Conservation (phyloP, 2,329 filamentous ascomycete genomes). For the Elsinoe ampelina region DNA sequence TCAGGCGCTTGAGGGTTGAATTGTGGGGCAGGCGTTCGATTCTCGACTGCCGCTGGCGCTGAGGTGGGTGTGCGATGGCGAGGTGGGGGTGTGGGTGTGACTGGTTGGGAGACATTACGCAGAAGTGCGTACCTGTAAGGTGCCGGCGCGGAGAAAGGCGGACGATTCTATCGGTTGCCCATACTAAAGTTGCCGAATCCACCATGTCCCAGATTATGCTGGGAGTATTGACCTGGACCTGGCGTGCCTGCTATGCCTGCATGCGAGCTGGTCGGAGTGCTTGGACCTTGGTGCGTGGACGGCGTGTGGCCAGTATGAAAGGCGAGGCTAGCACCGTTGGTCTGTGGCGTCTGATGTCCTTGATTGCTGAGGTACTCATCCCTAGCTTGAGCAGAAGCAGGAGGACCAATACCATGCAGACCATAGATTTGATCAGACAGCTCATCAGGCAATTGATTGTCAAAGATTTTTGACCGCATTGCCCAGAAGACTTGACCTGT, state of each 20-base stretch:
- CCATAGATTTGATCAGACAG: constrained; percentile 93
- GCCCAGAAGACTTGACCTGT: constrained; percentile 95
- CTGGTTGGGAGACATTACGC: not conserved
- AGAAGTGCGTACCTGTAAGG: not conserved
- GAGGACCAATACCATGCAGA: constrained; percentile 53
- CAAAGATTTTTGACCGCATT: constrained; percentile 80
- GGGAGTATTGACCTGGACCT: constrained; percentile 14
- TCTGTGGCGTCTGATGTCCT: constrained; percentile 38
- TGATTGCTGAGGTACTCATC: constrained; percentile 26
- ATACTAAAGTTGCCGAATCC: constrained; percentile 14
- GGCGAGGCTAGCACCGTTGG: constrained; percentile 17
- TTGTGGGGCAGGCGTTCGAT: not conserved
- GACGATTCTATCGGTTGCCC: constrained; percentile 12
- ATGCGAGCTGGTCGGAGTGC: constrained; percentile 56
- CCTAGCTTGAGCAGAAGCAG: constrained; percentile 45
- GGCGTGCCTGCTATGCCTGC: constrained; percentile 35
- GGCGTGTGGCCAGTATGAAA: constrained; percentile 33
- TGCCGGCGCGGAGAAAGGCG: not conserved
- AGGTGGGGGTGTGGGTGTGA: not conserved
- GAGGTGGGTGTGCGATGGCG: not conserved
- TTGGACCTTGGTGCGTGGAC: constrained; percentile 42
- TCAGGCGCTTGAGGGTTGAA: not conserved
- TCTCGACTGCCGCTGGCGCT: not conserved
- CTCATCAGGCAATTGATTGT: constrained; percentile 64
- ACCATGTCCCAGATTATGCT: constrained; percentile 11